Conservation (phyloP, 2,329 filamentous ascomycete species). For the Trichoderma cornu-damae region DNA sequence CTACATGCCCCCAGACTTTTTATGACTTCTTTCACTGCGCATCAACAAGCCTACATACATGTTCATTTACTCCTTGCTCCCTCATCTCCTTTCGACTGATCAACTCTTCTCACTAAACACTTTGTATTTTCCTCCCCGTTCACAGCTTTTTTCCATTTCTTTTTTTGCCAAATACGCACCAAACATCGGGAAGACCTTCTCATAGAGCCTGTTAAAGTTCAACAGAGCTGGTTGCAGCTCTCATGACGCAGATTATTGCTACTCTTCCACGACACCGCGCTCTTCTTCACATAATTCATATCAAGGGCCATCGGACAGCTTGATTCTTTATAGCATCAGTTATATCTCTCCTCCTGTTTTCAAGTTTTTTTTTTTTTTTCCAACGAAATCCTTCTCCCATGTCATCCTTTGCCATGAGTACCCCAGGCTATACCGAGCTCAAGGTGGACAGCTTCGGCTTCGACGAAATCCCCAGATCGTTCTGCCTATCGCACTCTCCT, state of each 20-base stretch:
- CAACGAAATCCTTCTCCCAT: neutral
- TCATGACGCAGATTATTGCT: neutral
- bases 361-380: neutral
- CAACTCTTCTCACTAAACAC: constrained; percentile 10
- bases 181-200: neutral
- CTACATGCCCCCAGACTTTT: neutral
- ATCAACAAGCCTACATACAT: neutral
- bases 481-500: neutral
- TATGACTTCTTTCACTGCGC: neutral
- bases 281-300: neutral
- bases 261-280: neutral
- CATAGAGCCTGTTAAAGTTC: neutral
- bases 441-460: neutral
- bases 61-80: neutral
- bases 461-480: neutral
- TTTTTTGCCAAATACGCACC: neutral
- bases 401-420: neutral
- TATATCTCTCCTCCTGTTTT: neutral
- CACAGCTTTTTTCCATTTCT: too few species aligned
- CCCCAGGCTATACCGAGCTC: neutral
- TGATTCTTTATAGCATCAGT: neutral
- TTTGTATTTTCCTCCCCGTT: neutral
- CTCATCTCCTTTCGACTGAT: neutral
- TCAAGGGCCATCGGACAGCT: neutral
- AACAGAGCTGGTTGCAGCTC: neutral